A percentile compares a stretch with the other conserved stretches of the same genome.
These are phyloP conservation scores for Lepidium sativum DNA, from an alignment of 345 rosid species.

Conservation along the genomic window DNA sequence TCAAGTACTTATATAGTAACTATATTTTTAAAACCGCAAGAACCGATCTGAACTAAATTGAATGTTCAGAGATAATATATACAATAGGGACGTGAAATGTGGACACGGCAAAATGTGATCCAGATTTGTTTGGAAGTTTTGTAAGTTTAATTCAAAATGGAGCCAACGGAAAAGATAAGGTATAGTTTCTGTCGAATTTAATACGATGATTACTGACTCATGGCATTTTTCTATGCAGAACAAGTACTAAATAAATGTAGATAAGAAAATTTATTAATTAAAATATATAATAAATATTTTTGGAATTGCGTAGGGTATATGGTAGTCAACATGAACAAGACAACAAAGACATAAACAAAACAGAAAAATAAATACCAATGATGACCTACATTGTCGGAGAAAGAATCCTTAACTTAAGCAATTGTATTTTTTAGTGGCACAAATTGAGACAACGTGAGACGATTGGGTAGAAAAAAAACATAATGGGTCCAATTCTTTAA, in stretches of 20 bases:
- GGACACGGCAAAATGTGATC: not conserved
- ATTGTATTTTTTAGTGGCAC: slow-evolving; percentile 25
- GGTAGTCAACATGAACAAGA: slow-evolving; percentile 10
- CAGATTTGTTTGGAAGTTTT: not conserved
- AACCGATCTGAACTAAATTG: no score
- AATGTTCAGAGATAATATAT: no score
- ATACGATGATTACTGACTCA: not conserved
- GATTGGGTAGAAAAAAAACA: not conserved
- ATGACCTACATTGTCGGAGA: slow-evolving; percentile 29
- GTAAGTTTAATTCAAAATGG: not conserved
- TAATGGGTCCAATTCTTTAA: slow-evolving; percentile 16
- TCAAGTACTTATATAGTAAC: no score
- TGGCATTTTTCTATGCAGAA: not conserved
- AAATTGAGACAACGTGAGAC: slow-evolving; percentile 28
- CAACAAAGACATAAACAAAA: slow-evolving; percentile 2
- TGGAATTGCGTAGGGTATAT: slow-evolving; percentile 6
- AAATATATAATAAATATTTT: not conserved
- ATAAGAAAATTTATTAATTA: not conserved
- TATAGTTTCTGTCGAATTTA: slow-evolving; percentile 4
- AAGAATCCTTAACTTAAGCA: slow-evolving; percentile 27
- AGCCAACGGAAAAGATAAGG: not conserved
- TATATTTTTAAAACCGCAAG: no score
- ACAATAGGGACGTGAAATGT: not conserved
- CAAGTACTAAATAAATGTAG: not conserved
- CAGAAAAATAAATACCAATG: slow-evolving; percentile 22